Evolutionary conservation across 495 filamentous ascomycete genomes (phyloP).

Genomic region (Penicillium paradoxum): DNA sequence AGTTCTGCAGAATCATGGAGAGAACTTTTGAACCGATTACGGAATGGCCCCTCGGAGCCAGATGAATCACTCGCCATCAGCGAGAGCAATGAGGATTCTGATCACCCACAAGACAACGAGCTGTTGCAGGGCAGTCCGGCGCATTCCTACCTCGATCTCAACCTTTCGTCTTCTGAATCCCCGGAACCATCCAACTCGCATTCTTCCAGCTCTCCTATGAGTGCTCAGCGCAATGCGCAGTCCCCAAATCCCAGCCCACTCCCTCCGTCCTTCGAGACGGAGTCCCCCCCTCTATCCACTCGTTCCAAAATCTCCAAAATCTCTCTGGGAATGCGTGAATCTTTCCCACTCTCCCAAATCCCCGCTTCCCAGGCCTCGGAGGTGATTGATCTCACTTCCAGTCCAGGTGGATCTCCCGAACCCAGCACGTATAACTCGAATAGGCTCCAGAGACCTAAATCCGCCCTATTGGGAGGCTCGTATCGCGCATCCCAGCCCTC

Average conservation of each 20-base stretch:
- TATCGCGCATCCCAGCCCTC: constrained; percentile 28
- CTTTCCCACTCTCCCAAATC: constrained; percentile 6
- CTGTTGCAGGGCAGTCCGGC: constrained; percentile 4
- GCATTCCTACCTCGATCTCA: neutral
- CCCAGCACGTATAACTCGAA: constrained; percentile 15
- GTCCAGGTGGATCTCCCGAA: constrained; percentile 29
- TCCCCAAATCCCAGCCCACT: constrained; percentile 4
- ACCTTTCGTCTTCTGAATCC: neutral
- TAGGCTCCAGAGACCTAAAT: neutral
- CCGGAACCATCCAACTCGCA: constrained; percentile 5
- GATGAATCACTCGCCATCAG: neutral
- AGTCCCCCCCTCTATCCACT: constrained; percentile 13
- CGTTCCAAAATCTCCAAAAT: constrained; percentile 9
- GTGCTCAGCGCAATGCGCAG: constrained; percentile 9
- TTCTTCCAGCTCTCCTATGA: constrained; percentile 14
- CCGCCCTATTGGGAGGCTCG: constrained; percentile 34
- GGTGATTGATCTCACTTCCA: constrained; percentile 44
- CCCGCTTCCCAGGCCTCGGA: constrained; percentile 23
- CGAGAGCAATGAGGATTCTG: neutral
- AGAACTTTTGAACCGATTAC: constrained; percentile 1
- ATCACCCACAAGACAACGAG: too few species aligned
- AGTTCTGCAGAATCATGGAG: constrained; percentile 2
- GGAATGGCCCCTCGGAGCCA: constrained; percentile 16
- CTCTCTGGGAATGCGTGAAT: neutral
- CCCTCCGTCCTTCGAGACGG: neutral